phyloP scores from a whole-genome alignment of 441 rosid genomes.

The Brassica balearica region DNA sequence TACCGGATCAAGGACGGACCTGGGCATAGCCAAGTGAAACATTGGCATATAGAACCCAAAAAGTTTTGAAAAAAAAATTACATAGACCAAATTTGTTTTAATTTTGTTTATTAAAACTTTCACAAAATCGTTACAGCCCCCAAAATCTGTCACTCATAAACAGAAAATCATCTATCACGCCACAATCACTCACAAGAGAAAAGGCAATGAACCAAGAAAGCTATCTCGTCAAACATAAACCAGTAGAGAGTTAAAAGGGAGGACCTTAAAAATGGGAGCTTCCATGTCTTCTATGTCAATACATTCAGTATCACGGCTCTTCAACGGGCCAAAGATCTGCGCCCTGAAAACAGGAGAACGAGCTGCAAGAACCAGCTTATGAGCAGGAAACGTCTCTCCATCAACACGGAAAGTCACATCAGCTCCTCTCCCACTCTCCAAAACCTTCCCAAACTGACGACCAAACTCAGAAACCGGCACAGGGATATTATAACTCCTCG shows the following conservation, averaged over 20 bases:
- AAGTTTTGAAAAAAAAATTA: too few relatives aligned
- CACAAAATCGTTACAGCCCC: too few relatives aligned
- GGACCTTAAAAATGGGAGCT: conserved; percentile 83
- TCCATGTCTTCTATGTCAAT: conserved; percentile 88
- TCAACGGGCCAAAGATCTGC: conserved; percentile 98
- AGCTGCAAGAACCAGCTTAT: conserved; percentile 91
- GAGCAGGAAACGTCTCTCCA: conserved; percentile 80
- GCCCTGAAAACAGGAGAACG: conserved; percentile 98
- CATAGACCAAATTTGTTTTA: too few relatives aligned
- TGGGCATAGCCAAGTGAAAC: too few relatives aligned
- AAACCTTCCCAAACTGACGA: conserved; percentile 74
- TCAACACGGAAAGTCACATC: conserved; percentile 87
- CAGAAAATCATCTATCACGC: too few relatives aligned
- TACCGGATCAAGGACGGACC: too few relatives aligned
- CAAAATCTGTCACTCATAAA: too few relatives aligned
- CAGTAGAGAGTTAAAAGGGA: conserved; percentile 8
- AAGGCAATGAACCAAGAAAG: conserved; percentile 23
- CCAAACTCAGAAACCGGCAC: conserved; percentile 81
- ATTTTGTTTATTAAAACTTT: too few relatives aligned
- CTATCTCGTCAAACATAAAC: background rate
- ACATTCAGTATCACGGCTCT: conserved; percentile 64
- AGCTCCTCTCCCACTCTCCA: conserved; percentile 75
- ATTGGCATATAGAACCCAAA: too few relatives aligned
- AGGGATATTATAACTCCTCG: conserved; percentile 70
- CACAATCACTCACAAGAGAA: background rate